These are phyloP conservation scores for Panus rudis DNA, from an alignment of 768 basidiomycete species.

Conservation along the genomic window DNA sequence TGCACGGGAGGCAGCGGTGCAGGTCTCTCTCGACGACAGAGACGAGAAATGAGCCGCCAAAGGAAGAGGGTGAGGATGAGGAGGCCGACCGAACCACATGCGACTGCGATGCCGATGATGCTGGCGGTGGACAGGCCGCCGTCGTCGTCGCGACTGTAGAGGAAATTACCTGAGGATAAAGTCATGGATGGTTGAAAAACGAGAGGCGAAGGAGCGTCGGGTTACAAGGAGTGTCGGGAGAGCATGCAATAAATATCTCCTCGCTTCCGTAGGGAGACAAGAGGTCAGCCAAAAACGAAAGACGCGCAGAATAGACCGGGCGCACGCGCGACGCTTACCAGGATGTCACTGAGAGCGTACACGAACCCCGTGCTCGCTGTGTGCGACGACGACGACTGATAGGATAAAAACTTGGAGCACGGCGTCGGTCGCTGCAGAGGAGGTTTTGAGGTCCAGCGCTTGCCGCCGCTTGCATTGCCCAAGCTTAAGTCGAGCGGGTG, in stretches of 20 bases:
- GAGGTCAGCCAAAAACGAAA: background rate
- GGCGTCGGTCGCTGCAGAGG: too few relatives aligned
- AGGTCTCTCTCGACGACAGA: constrained; percentile 23
- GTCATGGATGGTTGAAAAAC: constrained; percentile 2
- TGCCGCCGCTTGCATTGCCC: too few relatives aligned
- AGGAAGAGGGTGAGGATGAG: constrained; percentile 32
- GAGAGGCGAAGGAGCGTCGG: constrained; percentile 2
- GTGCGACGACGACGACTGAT: constrained; percentile 16
- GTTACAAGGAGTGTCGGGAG: constrained; percentile 10
- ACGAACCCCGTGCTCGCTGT: constrained; percentile 5
- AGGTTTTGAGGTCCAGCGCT: too few relatives aligned
- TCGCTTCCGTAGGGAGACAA: too few relatives aligned
- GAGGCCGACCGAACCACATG: constrained; percentile 36
- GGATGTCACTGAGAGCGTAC: background rate
- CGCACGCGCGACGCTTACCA: background rate
- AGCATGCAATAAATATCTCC: too few relatives aligned
- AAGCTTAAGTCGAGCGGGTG: too few relatives aligned
- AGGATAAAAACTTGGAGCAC: too few relatives aligned
- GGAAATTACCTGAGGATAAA: constrained; percentile 1
- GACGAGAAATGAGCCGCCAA: constrained; percentile 30
- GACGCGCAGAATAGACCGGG: background rate
- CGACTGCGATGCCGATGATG: constrained; percentile 44
- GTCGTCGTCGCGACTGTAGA: constrained; percentile 11
- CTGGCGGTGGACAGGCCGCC: constrained; percentile 20
- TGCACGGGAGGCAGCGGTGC: constrained; percentile 59